These are phyloP conservation scores for Cordyceps tenuipes DNA, from an alignment of 2,329 filamentous ascomycete genomes.

Conservation along the genomic window DNA sequence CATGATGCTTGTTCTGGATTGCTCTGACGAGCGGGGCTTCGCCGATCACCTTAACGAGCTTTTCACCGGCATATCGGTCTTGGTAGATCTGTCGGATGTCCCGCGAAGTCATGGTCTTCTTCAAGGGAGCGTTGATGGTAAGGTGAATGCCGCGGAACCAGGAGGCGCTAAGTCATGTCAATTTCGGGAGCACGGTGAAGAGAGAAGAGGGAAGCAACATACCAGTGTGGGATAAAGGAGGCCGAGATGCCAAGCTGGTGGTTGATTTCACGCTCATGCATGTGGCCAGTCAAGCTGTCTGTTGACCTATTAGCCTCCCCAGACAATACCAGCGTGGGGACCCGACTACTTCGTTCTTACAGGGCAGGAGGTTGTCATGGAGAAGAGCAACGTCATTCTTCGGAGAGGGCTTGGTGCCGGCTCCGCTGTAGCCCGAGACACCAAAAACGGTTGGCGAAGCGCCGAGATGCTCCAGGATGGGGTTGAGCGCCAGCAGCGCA, in stretches of 20 bases:
- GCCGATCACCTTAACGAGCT: constrained; percentile 84
- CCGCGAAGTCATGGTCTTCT: constrained; percentile 77
- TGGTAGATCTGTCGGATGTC: constrained; percentile 94
- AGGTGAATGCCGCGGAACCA: constrained; percentile 97
- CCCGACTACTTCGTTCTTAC: background rate
- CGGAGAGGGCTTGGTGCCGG: constrained; percentile 84
- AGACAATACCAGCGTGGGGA: background rate
- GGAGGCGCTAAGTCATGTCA: constrained; percentile 40
- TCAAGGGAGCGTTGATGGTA: constrained; percentile 83
- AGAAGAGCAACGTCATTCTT: constrained; percentile 88
- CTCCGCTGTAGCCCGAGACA: constrained; percentile 88
- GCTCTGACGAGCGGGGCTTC: constrained; percentile 80
- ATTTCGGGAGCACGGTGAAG: background rate
- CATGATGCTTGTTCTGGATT: constrained; percentile 76
- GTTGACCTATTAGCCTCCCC: background rate
- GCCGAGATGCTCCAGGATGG: constrained; percentile 66
- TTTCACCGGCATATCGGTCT: constrained; percentile 91
- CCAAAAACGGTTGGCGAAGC: constrained; percentile 80
- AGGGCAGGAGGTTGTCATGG: constrained; percentile 81
- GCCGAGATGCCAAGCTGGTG: constrained; percentile 65
- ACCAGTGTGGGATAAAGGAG: constrained; percentile 73
- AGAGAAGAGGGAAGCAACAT: constrained; percentile 27
- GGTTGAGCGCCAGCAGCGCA: constrained; percentile 81
- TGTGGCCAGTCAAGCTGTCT: constrained; percentile 61
- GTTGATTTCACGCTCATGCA: constrained; percentile 89